Percentiles rank a stretch among this genome's conserved stretches.
phyloP scores from a whole-genome alignment of 176 grass and related monocot genomes.

The Raddia distichophylla region DNA sequence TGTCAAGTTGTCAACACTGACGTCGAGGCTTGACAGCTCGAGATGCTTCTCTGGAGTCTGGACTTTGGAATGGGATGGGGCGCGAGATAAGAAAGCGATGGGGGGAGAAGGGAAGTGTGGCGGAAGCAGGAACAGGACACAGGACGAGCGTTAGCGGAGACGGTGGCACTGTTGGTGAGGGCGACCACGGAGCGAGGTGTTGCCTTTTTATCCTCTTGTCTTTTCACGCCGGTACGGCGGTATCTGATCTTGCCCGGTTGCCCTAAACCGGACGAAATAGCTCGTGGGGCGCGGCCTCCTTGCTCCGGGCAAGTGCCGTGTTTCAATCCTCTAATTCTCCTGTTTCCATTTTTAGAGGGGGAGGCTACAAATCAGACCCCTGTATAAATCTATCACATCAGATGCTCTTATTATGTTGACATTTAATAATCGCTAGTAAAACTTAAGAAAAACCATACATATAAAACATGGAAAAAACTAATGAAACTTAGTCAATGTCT shows the following conservation, averaged over 20 bases:
- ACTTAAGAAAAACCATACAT: too few relatives aligned
- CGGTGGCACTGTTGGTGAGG: constrained; percentile 34
- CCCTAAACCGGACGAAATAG: background rate
- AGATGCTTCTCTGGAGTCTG: constrained; percentile 31
- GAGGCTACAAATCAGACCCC: too few relatives aligned
- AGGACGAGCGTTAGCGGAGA: constrained; percentile 39
- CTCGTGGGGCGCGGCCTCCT: too few relatives aligned
- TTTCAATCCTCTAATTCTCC: background rate
- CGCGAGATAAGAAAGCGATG: constrained; percentile 41
- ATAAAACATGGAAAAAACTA: too few relatives aligned
- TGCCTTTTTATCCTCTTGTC: constrained; percentile 48
- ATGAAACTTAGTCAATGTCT: too few relatives aligned
- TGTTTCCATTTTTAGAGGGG: too few relatives aligned
- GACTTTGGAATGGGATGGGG: constrained; percentile 25
- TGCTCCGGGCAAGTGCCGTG: too few relatives aligned
- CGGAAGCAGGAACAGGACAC: constrained; percentile 27
- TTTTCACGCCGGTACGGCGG: constrained; percentile 24
- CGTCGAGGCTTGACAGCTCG: background rate
- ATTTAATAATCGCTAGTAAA: too few relatives aligned
- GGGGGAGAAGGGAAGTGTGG: constrained; percentile 18
- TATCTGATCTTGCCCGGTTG: background rate
- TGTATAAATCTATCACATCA: too few relatives aligned
- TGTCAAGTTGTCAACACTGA: background rate
- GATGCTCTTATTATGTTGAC: too few relatives aligned
- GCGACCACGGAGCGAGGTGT: constrained; percentile 3